Percentiles rank a stretch among this genome's conserved stretches.
phyloP scores from a whole-genome alignment of 2,329 filamentous ascomycete species.

The Bipolaris sorokiniana region DNA sequence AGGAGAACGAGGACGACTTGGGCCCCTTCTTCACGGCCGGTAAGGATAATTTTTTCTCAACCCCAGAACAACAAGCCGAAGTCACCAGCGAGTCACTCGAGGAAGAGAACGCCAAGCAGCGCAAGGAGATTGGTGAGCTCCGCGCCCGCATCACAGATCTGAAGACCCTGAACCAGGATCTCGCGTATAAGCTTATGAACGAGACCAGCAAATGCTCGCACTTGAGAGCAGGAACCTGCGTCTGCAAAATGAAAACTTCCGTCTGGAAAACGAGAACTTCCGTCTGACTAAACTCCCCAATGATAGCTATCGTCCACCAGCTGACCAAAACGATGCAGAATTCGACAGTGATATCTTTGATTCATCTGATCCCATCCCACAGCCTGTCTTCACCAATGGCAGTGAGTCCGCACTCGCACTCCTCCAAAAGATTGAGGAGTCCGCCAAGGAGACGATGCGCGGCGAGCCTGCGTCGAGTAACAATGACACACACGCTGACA shows the following conservation, averaged over 20 bases:
- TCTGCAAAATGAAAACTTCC: not conserved
- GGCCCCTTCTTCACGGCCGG: slow-evolving; percentile 31
- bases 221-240: slow-evolving; percentile 8
- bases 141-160: slow-evolving; percentile 8
- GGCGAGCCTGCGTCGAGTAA: slow-evolving; percentile 4
- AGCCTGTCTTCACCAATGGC: slow-evolving; percentile 21
- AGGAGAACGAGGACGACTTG: slow-evolving; percentile 20
- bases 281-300: slow-evolving; percentile 3
- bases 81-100: not conserved
- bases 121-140: slow-evolving; percentile 19
- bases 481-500: slow-evolving; percentile 5
- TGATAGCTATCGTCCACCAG: slow-evolving; percentile 7
- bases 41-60: slow-evolving; percentile 19
- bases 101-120: slow-evolving; percentile 6
- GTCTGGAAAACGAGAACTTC: not conserved
- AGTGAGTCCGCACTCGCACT: slow-evolving; percentile 30
- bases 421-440: slow-evolving; percentile 30
- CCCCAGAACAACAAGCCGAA: not conserved
- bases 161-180: slow-evolving; percentile 11
- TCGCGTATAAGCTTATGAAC: slow-evolving; percentile 7
- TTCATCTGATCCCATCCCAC: slow-evolving; percentile 11
- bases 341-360: slow-evolving; percentile 26
- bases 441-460: slow-evolving; percentile 15
- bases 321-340: slow-evolving; percentile 24
- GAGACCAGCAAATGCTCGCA: slow-evolving; percentile 7